Percentiles rank a stretch among this genome's conserved stretches.
phyloP scores from a whole-genome alignment of 805 yeast species.

The Ogataea parapolymorpha region DNA sequence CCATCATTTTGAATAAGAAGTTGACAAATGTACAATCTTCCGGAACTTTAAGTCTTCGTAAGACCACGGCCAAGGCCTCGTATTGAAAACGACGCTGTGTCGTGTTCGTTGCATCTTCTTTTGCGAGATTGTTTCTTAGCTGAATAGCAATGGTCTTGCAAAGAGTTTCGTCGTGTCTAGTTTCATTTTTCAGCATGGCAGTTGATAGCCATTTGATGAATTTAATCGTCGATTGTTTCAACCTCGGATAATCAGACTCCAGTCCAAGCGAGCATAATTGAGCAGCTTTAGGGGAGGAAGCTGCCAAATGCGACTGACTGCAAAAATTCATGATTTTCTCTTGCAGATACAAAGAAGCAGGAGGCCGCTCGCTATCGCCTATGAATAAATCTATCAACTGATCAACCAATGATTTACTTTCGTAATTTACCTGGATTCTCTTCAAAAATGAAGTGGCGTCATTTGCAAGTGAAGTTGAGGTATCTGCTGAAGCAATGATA shows the following conservation, averaged over 20 bases:
- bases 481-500: slow-evolving; percentile 62
- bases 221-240: slow-evolving; percentile 55
- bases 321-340: slow-evolving; percentile 52
- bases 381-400: slow-evolving; percentile 45
- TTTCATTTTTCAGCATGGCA: slow-evolving; percentile 13
- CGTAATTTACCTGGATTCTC: slow-evolving; percentile 50
- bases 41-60: slow-evolving; percentile 44
- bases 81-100: slow-evolving; percentile 61
- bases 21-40: slow-evolving; percentile 51
- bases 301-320: slow-evolving; percentile 50
- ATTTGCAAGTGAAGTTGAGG: slow-evolving; percentile 52
- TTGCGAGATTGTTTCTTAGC: slow-evolving; percentile 45
- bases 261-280: slow-evolving; percentile 59
- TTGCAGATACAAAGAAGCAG: slow-evolving; percentile 53
- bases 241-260: slow-evolving; percentile 46
- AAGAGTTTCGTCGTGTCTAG: slow-evolving; percentile 27
- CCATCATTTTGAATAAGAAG: slow-evolving; percentile 69
- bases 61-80: slow-evolving; percentile 71
- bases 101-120: slow-evolving; percentile 35
- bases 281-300: slow-evolving; percentile 40
- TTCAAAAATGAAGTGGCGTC: slow-evolving; percentile 49
- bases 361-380: slow-evolving; percentile 48
- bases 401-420: slow-evolving; percentile 43
- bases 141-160: slow-evolving; percentile 47
- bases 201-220: slow-evolving; percentile 62